These are phyloP conservation scores for Thalassiosira exigua DNA, from an alignment of 352 stramenopile genomes.

Conservation along the genomic window DNA sequence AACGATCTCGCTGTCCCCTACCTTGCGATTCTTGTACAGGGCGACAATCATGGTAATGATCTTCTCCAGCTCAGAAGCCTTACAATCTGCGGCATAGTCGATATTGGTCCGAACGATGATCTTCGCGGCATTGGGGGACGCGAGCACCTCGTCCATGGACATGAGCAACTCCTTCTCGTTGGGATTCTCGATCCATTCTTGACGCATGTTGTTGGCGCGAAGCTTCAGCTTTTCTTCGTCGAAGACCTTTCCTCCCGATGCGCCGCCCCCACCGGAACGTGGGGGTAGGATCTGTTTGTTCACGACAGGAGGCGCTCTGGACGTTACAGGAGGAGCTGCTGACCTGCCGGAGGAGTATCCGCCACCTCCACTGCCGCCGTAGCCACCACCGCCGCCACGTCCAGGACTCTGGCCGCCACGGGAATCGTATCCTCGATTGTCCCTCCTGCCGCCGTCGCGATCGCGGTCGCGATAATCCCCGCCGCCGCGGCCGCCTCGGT, in stretches of 20 bases:
- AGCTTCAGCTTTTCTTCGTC: slow-evolving; percentile 58
- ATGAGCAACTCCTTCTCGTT: slow-evolving; percentile 73
- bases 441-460: slow-evolving; percentile 28
- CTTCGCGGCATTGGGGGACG: slow-evolving; percentile 55
- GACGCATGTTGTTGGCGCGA: slow-evolving; percentile 65
- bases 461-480: slow-evolving; percentile 7
- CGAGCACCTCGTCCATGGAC: slow-evolving; percentile 69
- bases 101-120: slow-evolving; percentile 65
- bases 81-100: slow-evolving; percentile 72
- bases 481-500: background rate
- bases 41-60: slow-evolving; percentile 70
- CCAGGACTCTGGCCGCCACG: slow-evolving; percentile 2
- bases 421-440: slow-evolving; percentile 4
- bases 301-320: slow-evolving; percentile 36
- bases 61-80: slow-evolving; percentile 62
- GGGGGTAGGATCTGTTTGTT: slow-evolving; percentile 24
- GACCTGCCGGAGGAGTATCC: slow-evolving; percentile 22
- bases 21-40: slow-evolving; percentile 61
- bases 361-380: slow-evolving; percentile 10
- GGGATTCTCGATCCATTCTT: slow-evolving; percentile 71
- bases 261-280: slow-evolving; percentile 8
- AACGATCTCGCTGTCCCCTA: slow-evolving; percentile 63
- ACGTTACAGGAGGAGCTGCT: slow-evolving; percentile 1
- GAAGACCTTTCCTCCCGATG: slow-evolving; percentile 7
- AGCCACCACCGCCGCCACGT: slow-evolving; percentile 21